Evolutionary conservation across 129 eudicot species (phyloP).

Genomic region (Lactuca saligna): DNA sequence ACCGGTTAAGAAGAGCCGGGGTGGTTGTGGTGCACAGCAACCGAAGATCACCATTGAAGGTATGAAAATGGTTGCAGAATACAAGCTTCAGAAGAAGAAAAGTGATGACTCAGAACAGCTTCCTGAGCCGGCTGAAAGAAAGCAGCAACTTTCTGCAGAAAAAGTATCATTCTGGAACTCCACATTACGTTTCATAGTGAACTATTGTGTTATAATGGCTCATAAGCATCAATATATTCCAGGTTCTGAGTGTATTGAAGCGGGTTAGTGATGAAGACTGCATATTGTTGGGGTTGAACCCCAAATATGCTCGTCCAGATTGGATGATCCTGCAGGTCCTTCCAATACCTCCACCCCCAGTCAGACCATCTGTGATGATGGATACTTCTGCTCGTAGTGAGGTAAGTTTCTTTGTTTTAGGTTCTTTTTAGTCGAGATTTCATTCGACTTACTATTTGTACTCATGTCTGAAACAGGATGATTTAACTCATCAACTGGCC

Average conservation of each 20-base stretch:
- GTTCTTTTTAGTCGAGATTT: not conserved
- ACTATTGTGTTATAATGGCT: not conserved
- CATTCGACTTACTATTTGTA: constrained; percentile 3
- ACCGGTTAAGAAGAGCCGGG: constrained; percentile 77
- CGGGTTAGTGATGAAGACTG: constrained; percentile 93
- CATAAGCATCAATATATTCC: constrained; percentile 15
- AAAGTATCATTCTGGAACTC: constrained; percentile 49
- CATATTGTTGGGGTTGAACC: constrained; percentile 73
- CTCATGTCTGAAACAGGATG: constrained; percentile 61
- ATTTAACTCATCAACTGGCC: constrained; percentile 94
- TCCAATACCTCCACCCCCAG: constrained; percentile 98
- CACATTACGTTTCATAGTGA: not conserved
- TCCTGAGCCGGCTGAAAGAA: constrained; percentile 97
- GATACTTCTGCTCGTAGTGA: constrained; percentile 96
- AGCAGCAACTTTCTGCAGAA: constrained; percentile 91
- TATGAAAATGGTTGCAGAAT: constrained; percentile 93
- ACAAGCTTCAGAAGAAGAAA: constrained; percentile 88
- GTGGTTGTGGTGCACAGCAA: constrained; percentile 99
- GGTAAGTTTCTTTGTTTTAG: constrained; percentile 42
- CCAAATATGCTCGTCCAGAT: constrained; percentile 97
- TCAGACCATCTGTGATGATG: constrained; percentile 99
- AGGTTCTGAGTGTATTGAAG: constrained; percentile 89
- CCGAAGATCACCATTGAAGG: constrained; percentile 96
- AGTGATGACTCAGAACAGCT: constrained; percentile 89
- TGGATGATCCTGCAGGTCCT: constrained; percentile 99